Percentiles rank a stretch among this genome's conserved stretches.
These are phyloP conservation scores for Apium graveolens DNA, from an alignment of 129 eudicot species.

Conservation along the genomic window DNA sequence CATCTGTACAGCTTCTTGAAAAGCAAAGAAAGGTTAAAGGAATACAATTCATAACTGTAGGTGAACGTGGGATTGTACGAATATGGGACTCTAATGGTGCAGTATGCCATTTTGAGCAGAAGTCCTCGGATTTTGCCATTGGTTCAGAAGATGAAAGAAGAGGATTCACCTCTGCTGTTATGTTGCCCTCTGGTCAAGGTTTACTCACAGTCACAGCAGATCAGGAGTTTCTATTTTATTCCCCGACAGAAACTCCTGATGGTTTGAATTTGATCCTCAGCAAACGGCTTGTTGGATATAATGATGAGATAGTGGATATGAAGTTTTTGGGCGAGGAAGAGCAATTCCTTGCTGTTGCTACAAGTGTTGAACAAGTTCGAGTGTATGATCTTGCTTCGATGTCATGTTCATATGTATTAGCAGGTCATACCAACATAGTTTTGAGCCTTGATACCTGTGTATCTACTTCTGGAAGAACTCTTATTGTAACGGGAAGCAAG, in stretches of 20 bases:
- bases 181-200: constrained; percentile 74
- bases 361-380: constrained; percentile 92
- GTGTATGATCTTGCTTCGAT: constrained; percentile 86
- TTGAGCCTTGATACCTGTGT: constrained; percentile 78
- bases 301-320: constrained; percentile 90
- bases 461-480: constrained; percentile 64
- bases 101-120: constrained; percentile 62
- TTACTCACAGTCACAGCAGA: constrained; percentile 87
- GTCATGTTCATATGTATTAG: constrained; percentile 86
- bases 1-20: constrained; percentile 19
- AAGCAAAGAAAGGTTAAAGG: constrained; percentile 37
- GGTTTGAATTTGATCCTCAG: constrained; percentile 42
- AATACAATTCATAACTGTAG: constrained; percentile 62
- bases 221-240: constrained; percentile 80
- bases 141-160: constrained; percentile 54
- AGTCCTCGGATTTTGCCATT: constrained; percentile 67
- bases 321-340: constrained; percentile 86
- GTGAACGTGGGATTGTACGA: constrained; percentile 88
- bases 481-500: constrained; percentile 95
- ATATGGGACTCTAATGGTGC: constrained; percentile 77
- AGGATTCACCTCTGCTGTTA: constrained; percentile 77
- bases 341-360: constrained; percentile 83
- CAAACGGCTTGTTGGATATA: constrained; percentile 78
- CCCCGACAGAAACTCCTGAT: constrained; percentile 34
- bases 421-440: constrained; percentile 82